Percentiles rank a stretch among this genome's conserved stretches.
Conservation (phyloP, 2,329 filamentous ascomycete species). For the Cladophialophora exuberans region DNA sequence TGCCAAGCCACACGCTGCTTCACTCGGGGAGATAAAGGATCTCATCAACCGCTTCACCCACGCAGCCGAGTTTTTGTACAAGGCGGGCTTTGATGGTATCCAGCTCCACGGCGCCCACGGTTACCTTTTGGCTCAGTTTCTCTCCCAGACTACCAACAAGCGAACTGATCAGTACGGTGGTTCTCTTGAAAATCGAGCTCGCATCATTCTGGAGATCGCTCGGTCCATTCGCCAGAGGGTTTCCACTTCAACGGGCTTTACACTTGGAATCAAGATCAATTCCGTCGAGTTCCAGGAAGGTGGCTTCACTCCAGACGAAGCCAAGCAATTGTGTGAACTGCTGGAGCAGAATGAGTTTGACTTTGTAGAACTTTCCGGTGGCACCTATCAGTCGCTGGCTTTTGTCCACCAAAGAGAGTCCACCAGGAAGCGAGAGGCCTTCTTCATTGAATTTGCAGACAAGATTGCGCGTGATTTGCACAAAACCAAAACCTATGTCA, state of each 20-base stretch:
- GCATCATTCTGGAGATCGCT: constrained; percentile 61
- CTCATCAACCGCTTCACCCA: constrained; percentile 66
- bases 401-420: constrained; percentile 58
- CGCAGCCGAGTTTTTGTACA: constrained; percentile 63
- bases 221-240: constrained; percentile 35
- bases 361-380: constrained; percentile 63
- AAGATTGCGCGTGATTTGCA: constrained; percentile 51
- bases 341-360: constrained; percentile 41
- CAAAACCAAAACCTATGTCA: constrained; percentile 62
- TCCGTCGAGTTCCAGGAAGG: constrained; percentile 57
- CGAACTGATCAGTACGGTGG: constrained; percentile 69
- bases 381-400: constrained; percentile 60
- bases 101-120: constrained; percentile 59
- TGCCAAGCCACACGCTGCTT: constrained; percentile 40
- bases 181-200: constrained; percentile 66
- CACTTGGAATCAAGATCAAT: constrained; percentile 62
- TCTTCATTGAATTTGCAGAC: constrained; percentile 65
- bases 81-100: constrained; percentile 62
- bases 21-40: constrained; percentile 46
- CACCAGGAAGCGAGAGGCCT: constrained; percentile 60
- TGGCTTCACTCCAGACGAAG: constrained; percentile 53
- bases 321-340: constrained; percentile 45
- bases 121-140: constrained; percentile 61
- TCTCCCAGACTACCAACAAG: constrained; percentile 56
- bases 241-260: constrained; percentile 40